Percentiles rank a stretch among this genome's conserved stretches.
Conservation (phyloP, 2,329 filamentous ascomycete genomes). For the Tolypocladium paradoxum region DNA sequence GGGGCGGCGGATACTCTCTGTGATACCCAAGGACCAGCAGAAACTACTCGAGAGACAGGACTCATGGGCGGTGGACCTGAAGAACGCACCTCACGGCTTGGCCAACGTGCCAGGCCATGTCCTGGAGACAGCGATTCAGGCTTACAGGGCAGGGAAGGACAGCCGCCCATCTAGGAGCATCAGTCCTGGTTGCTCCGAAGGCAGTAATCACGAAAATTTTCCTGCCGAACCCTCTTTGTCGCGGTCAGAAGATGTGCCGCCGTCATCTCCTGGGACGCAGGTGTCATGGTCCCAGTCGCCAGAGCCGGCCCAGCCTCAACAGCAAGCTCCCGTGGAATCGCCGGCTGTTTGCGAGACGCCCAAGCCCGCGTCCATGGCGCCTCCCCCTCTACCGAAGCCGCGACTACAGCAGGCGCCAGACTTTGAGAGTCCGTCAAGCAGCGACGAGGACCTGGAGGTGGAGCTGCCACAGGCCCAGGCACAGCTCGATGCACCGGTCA, state of each 20-base stretch:
- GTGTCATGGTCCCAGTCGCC: conserved; percentile 15
- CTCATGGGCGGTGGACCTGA: conserved; percentile 24
- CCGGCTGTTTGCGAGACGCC: conserved; percentile 15
- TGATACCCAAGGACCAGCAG: conserved; percentile 28
- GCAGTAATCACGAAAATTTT: background rate
- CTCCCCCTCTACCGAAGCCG: background rate
- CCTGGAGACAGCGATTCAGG: conserved; percentile 18
- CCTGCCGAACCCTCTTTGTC: background rate
- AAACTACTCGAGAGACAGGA: conserved; percentile 20
- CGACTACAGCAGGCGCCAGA: background rate
- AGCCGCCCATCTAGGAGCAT: background rate
- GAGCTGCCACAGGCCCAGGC: conserved; percentile 19
- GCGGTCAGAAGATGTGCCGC: background rate
- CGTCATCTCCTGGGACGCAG: conserved; percentile 3
- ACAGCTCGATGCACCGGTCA: conserved; percentile 10
- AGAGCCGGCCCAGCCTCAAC: background rate
- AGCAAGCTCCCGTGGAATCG: conserved; percentile 7
- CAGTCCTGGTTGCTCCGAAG: background rate
- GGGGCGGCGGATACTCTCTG: conserved; percentile 15
- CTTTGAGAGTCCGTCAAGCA: no score
- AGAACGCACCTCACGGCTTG: conserved; percentile 11
- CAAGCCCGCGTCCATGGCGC: conserved; percentile 6
- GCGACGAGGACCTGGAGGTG: conserved; percentile 24
- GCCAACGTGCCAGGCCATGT: conserved; percentile 25
- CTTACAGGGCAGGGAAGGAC: conserved; percentile 6